These are phyloP conservation scores for Akanthomyces uredinophilus DNA, from an alignment of 2,329 filamentous ascomycete genomes.

Conservation along the genomic window DNA sequence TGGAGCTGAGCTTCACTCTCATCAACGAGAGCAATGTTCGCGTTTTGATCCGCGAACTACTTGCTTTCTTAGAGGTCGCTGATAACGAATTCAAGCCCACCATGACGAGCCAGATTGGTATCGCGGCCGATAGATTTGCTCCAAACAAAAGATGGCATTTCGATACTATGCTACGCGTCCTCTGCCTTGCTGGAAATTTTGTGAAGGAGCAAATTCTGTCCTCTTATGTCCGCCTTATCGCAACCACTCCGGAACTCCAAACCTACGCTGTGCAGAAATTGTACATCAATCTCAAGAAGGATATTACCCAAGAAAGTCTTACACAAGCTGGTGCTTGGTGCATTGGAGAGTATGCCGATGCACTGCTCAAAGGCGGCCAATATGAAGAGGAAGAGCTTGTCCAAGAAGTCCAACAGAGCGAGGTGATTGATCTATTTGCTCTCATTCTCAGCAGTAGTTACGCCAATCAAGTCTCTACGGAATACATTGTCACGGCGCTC, in stretches of 20 bases:
- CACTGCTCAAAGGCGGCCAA: constrained; percentile 79
- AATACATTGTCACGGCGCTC: constrained; percentile 92
- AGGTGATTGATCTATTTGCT: constrained; percentile 88
- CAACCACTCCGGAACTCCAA: constrained; percentile 88
- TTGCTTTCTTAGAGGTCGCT: constrained; percentile 93
- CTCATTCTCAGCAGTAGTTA: constrained; percentile 94
- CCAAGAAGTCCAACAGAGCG: constrained; percentile 72
- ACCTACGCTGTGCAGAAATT: constrained; percentile 96
- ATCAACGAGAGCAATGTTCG: constrained; percentile 97
- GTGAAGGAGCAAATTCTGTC: constrained; percentile 97
- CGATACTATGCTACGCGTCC: constrained; percentile 90
- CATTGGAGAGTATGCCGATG: constrained; percentile 93
- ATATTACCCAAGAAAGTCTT: constrained; percentile 94
- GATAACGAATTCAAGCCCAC: constrained; percentile 98
- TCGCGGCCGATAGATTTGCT: constrained; percentile 91
- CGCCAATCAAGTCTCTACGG: constrained; percentile 80
- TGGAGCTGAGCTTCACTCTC: constrained; percentile 95
- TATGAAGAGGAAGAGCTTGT: constrained; percentile 94
- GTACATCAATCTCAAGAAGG: constrained; percentile 84
- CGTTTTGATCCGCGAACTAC: constrained; percentile 83
- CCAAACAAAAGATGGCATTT: constrained; percentile 98
- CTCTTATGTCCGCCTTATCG: constrained; percentile 91
- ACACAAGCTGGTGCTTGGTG: constrained; percentile 94
- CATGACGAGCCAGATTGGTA: constrained; percentile 97
- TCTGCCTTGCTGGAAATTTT: constrained; percentile 91